Base-by-base conservation (phyloP, 495 filamentous ascomycete species). In the Tuber melanosporum region DNA sequence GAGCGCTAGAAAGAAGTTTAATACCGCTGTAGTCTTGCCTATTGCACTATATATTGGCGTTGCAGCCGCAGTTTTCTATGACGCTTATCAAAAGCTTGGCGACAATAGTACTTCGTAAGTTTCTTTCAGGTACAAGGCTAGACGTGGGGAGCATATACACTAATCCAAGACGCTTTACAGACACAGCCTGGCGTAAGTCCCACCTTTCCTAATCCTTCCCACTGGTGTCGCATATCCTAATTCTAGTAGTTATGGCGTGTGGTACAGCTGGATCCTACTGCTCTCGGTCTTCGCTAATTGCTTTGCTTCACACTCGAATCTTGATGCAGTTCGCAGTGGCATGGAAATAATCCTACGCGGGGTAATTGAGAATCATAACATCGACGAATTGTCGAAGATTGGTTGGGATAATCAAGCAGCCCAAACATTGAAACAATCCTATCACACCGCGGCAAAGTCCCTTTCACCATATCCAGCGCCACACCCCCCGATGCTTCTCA, bases 261-360 rank as follows among this genome's bases (percentile, higher is more conserved):
- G 80, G 80, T 84, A 81, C 69, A 78, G 77, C 71, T 84, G 82
- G 82, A 76, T 84, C 41, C 42, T 84, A 45, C 70, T 84, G 19
- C 75, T 84, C 42, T 80, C 80, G 12, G 76, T 84, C 36, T 82
- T 82, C 43, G 74, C 80, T 52, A 84, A 84, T 66, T 84, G 82
- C 32, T 82, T 79, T 26, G 83, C 82, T 69, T 82, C 81, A 10
- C 80, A 82, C 71, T 81, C 80, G 8, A 80, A 80, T 36, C 73
- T 81, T 5, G 83, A 84, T 73, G 82, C 80, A 17, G 77, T 82
- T 52, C 81, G 81, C 46, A 79, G 80, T 7, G 76, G 80, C 15
- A 46, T 82, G 41, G 81, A 82, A 57, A 43, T 79, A 4, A 73
- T 82, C 26, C n/a, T 82, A 5, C 77, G 81, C 19, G 80, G 76